phyloP scores from a whole-genome alignment of 306 rosid species.

The Vicia faba region DNA sequence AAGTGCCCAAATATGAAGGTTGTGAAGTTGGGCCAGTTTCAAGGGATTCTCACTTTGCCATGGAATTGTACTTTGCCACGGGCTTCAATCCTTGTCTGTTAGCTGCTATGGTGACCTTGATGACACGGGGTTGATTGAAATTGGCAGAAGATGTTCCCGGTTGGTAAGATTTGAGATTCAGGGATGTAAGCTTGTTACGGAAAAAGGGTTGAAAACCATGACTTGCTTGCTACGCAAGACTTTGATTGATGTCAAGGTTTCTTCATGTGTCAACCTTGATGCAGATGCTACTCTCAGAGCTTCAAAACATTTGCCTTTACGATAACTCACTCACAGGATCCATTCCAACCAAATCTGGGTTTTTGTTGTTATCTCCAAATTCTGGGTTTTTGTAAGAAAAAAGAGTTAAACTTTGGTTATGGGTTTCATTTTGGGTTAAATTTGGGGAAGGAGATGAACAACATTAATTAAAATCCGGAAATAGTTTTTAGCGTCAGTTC shows the following conservation, averaged over 20 bases:
- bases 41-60: slow-evolving; percentile 78
- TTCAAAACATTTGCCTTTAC: slow-evolving; percentile 62
- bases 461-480: too few relatives aligned
- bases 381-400: too few relatives aligned
- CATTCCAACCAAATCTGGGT: slow-evolving; percentile 57
- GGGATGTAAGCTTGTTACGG: slow-evolving; percentile 75
- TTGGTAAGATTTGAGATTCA: slow-evolving; percentile 60
- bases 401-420: too few relatives aligned
- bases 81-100: slow-evolving; percentile 67
- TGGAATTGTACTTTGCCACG: slow-evolving; percentile 77
- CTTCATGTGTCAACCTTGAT: slow-evolving; percentile 68
- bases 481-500: too few relatives aligned
- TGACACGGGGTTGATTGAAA: slow-evolving; percentile 91
- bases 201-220: slow-evolving; percentile 74
- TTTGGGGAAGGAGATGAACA: too few relatives aligned
- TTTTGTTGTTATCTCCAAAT: too few relatives aligned
- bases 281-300: slow-evolving; percentile 59
- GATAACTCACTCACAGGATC: slow-evolving; percentile 80
- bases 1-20: slow-evolving; percentile 67
- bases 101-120: slow-evolving; percentile 70
- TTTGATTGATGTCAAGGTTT: slow-evolving; percentile 63
- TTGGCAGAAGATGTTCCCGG: slow-evolving; percentile 78
- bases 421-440: too few relatives aligned
- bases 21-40: slow-evolving; percentile 80
- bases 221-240: slow-evolving; percentile 57